These are phyloP conservation scores for Neurospora terricola DNA, from an alignment of 495 filamentous ascomycete genomes.

Conservation along the genomic window DNA sequence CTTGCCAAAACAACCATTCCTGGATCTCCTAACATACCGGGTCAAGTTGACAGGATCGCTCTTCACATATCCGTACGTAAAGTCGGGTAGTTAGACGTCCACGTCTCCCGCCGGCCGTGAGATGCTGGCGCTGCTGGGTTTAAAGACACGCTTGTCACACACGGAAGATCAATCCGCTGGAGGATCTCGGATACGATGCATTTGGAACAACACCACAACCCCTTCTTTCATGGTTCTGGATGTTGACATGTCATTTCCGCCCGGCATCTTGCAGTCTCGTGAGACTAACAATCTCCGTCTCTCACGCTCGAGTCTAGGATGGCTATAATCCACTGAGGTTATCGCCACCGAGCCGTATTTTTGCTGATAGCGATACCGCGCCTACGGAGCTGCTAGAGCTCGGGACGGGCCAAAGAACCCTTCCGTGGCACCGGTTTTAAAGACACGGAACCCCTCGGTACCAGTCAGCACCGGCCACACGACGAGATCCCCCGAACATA, in stretches of 20 bases:
- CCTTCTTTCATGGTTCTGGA: neutral
- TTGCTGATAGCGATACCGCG: neutral
- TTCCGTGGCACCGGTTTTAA: constrained; percentile 40
- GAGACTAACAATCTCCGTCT: constrained; percentile 47
- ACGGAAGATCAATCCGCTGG: neutral
- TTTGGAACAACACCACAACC: neutral
- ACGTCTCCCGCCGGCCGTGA: neutral
- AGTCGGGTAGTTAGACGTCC: neutral
- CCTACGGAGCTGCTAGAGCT: neutral
- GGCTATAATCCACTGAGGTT: constrained; percentile 43
- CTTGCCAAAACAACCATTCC: neutral
- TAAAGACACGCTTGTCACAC: neutral
- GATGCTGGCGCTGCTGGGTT: neutral
- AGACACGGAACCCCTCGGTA: constrained; percentile 43
- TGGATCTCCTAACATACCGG: neutral
- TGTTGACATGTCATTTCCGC: neutral
- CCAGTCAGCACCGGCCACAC: constrained; percentile 25
- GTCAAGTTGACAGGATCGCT: neutral
- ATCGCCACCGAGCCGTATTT: neutral
- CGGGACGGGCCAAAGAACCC: constrained; percentile 10
- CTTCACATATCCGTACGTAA: neutral
- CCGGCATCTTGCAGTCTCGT: neutral
- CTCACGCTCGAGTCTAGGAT: constrained; percentile 61
- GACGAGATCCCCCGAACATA: constrained; percentile 46
- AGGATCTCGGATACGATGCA: neutral